Base-by-base conservation (phyloP, 2,329 filamentous ascomycete genomes). In the Exserohilum turcica region DNA sequence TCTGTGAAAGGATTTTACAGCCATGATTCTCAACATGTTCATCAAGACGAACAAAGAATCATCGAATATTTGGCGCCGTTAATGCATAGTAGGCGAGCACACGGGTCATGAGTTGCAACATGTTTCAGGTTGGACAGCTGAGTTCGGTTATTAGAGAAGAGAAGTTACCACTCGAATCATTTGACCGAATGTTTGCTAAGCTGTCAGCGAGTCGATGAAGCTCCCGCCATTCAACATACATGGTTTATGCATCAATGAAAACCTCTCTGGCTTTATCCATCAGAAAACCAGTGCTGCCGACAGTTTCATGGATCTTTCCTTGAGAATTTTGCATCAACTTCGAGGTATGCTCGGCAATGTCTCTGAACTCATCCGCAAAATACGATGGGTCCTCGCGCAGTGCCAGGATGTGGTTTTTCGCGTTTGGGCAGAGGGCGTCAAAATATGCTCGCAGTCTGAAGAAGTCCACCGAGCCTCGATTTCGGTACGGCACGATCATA, bases 331-430 rank as follows among this genome's bases (percentile, higher is more conserved):
- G 3, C 3, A 43, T 12, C 16, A 43, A 8, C 9, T 21, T 27
- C 2, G 15, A 5, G 6, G 6, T 29, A 5, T 50, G 47, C 7
- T 46, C 31, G 0, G 15, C 29, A 8, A 40, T 9, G 2, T 56
- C 51, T 2, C 6, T 32, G 21, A 54, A 28, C 2, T 21, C 42
- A 27, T 57, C 50, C 1, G 46, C 46, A n/a, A 57, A 52, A 31
- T 57, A 57, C 1, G 18, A 42, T 15, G 54, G 54, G n/a, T 52
- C 49, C 45, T 56, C 54, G 3, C 49, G 51, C 0, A 57, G 29
- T 32, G 51, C 54, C 35, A 44, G 35, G 3, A 57, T 27, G 10
- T 57, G 54, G 15, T 45, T 32, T 16, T 48, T 51, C 1, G 48
- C 35, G 15, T 48, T 43, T 1, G 31, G 45, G 10, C 32, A 44